Evolutionary conservation across 225 moss, liverwort and hornwort species (phyloP).

Genomic region (Sphagnum contortum): DNA sequence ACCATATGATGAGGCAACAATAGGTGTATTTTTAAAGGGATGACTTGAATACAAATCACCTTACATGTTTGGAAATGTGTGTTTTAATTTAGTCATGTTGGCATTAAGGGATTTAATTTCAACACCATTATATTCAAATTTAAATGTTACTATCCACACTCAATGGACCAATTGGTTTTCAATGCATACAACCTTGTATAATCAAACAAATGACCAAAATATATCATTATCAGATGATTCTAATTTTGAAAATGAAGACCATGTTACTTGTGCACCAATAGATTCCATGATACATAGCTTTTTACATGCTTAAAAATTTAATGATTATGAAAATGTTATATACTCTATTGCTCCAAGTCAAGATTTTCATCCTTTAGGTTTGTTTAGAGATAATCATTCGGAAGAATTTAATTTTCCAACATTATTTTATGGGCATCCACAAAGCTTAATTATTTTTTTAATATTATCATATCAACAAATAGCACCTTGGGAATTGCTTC

Average conservation of each 20-base stretch:
- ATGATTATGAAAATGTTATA: too few relatives aligned
- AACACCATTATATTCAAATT: neutral
- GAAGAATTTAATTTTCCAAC: too few relatives aligned
- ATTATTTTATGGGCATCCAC: too few relatives aligned
- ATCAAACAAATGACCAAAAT: neutral
- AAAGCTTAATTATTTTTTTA: neutral
- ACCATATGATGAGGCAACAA: slow-evolving; percentile 1
- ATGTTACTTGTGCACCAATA: neutral
- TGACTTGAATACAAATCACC: neutral
- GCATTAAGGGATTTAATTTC: too few relatives aligned
- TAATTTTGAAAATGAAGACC: neutral
- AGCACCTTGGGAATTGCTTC: neutral
- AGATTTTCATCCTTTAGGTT: too few relatives aligned
- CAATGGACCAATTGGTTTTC: too few relatives aligned
- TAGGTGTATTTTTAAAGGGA: neutral
- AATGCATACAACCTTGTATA: too few relatives aligned
- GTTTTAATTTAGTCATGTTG: neutral
- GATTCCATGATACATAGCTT: neutral
- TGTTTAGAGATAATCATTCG: too few relatives aligned
- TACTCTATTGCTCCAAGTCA: too few relatives aligned
- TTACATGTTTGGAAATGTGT: neutral
- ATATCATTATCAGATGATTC: neutral
- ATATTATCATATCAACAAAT: neutral
- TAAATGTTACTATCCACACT: too few relatives aligned
- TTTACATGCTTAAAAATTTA: too few relatives aligned